phyloP scores from a whole-genome alignment of 1,284 basidiomycete genomes.

The Sphagnurus paluster region DNA sequence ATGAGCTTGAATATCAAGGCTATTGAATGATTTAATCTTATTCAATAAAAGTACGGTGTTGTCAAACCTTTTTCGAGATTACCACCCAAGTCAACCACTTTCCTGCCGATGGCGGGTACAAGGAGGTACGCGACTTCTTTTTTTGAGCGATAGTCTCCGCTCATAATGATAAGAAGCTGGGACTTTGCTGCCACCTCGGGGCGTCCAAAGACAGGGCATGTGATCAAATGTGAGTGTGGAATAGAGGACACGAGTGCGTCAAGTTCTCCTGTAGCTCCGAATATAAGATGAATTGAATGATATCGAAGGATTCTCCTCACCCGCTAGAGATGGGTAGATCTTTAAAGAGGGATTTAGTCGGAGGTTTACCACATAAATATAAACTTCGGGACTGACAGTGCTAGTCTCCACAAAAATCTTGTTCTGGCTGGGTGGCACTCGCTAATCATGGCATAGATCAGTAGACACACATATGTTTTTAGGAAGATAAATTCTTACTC shows the following conservation, averaged over 20 bases:
- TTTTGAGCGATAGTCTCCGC: conserved; percentile 84
- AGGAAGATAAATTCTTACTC: conserved; percentile 25
- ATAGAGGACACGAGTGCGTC: conserved; percentile 67
- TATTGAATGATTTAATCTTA: conserved; percentile 22
- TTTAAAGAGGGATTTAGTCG: conserved; percentile 25
- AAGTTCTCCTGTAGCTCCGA: conserved; percentile 59
- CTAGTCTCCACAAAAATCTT: conserved; percentile 84
- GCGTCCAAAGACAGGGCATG: conserved; percentile 81
- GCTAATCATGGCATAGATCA: conserved; percentile 31
- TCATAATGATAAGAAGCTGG: conserved; percentile 75
- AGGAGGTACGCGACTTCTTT: conserved; percentile 76
- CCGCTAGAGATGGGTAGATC: conserved; percentile 74
- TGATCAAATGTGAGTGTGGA: conserved; percentile 68
- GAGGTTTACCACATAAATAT: conserved; percentile 1
- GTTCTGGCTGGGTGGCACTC: conserved; percentile 40
- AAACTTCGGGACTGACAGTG: conserved; percentile 55
- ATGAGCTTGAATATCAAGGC: conserved; percentile 49
- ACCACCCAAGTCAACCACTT: conserved; percentile 72
- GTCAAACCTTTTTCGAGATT: conserved; percentile 83
- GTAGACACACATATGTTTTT: conserved; percentile 5
- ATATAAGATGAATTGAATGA: conserved; percentile 2
- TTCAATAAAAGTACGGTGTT: too few species aligned
- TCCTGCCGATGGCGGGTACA: conserved; percentile 78
- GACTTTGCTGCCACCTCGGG: conserved; percentile 68
- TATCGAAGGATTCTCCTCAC: conserved; percentile 30